Evolutionary conservation across 306 rosid species (phyloP), one percentile per base, ranked within the genome.

Genomic region (Dalbergia oliveri): DNA sequence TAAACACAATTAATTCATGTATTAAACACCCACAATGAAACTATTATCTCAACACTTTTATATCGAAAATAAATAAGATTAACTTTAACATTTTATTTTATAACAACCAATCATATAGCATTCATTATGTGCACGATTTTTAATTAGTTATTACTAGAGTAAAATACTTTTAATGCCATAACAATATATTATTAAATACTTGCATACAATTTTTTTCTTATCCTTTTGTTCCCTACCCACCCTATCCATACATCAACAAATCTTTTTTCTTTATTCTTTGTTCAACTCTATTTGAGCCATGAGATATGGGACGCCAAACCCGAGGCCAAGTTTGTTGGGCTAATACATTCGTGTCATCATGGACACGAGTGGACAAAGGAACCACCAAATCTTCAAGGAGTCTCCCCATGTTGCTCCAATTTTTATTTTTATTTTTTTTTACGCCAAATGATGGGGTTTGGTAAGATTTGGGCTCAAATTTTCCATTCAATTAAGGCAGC

Each of bases 341-440:
- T 59, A 13, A 31, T 59, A 18, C 47, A 64, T 80, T 23, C 4
- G 0, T 54, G 44, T 73, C 39, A 34, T 43, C 41, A 14, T 74
- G 18, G 44, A 66, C 3, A 47, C 1, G 9, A 6, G 35, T 56
- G 45, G 85, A 66, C 80, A 68, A 34, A 56, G 76, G 14, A 41
- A 75, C 80, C 84, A 75, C 80, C 84, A 74, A 74, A 44, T 81
- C 43, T 53, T 74, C 51, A 64, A 31, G 13, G 21, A 56, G 18
- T 53, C 9, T 11, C 64, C 39, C 37, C 16, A 53, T 63, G 39
- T 72, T 64, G 67, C 34, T 72, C 47, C 57, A 15, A 35, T 7
- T 16, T 0, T 21, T 21, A n/a, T n/a, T n/a, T n/a, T n/a, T n/a
- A n/a, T 21, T 21, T 21, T 18, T 33, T 31, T 57, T 44, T 6